Evolutionary conservation across 768 basidiomycete species (phyloP), one percentile per base, ranked within the genome.

Genomic region (Russula sp.): DNA sequence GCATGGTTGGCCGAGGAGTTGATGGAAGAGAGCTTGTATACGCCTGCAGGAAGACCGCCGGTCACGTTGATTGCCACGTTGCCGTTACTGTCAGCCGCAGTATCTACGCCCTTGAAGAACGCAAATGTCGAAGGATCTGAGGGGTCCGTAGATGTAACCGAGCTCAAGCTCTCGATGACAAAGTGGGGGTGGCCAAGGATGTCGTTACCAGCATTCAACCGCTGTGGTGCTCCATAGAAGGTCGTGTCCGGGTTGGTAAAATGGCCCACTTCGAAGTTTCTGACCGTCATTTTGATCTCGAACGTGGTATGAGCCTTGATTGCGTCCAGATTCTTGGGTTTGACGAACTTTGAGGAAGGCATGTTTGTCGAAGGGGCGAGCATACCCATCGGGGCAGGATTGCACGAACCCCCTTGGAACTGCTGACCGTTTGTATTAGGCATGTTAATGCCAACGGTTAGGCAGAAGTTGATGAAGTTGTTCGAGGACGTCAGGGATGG

Each of bases 391-490:
- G 64, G 63, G 5, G 70, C 69, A 38, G 73, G 67, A 69, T 75
- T 75, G 65, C 74, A 84, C 13, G 81, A 80, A 11, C 76, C 76
- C 1, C 59, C 68, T 52, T 57, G 68, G 61, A 73, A 67, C 62
- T 75, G 79, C 62, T 74, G 54, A 34, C 82, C 82, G 73, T 82
- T 79, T 30, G 83, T 84, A 60, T 80, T 71, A 14, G 78, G 73
- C 52, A 76, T 69, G 62, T 75, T 68, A 24, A 76, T 69, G 63
- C 74, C 67, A 28, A 72, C 73, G 13, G 53, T 63, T 13, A 70
- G 63, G 70, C 83, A 83, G 72, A 80, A 82, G 78, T 85, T 85
- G 79, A 83, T 83, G 75, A 82, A 89, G 80, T 89, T 87, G 78
- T 87, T 86, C 46, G 69, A 71, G 40, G 83, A 83, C 5, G 83